Conservation (phyloP, 768 basidiomycete genomes). For the Floccularia luteovirens region DNA sequence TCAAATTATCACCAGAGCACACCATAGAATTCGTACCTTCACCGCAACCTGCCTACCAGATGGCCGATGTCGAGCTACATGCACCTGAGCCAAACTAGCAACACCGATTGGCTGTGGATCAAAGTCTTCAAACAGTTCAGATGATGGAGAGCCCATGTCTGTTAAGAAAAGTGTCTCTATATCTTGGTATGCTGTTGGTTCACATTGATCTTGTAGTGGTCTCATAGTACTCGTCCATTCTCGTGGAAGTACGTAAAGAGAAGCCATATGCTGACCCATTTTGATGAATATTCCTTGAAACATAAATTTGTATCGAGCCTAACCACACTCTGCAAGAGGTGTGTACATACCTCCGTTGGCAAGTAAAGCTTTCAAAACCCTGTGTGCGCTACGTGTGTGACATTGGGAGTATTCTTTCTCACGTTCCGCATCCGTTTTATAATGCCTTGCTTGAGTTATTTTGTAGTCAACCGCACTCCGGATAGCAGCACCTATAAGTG, state of each 20-base stretch:
- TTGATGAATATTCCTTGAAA: slow-evolving; percentile 74
- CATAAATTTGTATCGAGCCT: slow-evolving; percentile 1
- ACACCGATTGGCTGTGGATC: slow-evolving; percentile 88
- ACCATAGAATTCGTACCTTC: slow-evolving; percentile 40
- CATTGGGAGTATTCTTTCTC: slow-evolving; percentile 62
- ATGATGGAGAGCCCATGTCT: slow-evolving; percentile 71
- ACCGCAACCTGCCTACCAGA: slow-evolving; percentile 80
- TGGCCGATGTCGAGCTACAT: slow-evolving; percentile 66
- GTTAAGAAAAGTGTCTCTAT: slow-evolving; percentile 67
- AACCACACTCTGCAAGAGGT: neutral
- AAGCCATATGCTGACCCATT: slow-evolving; percentile 82
- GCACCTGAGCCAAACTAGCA: slow-evolving; percentile 94
- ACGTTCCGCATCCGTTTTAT: slow-evolving; percentile 42
- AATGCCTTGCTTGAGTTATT: slow-evolving; percentile 47
- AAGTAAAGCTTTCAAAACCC: slow-evolving; percentile 77
- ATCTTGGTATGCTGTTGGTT: slow-evolving; percentile 77
- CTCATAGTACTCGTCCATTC: slow-evolving; percentile 48
- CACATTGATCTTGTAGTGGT: slow-evolving; percentile 85
- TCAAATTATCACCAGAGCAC: slow-evolving; percentile 3
- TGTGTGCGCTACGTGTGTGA: slow-evolving; percentile 74
- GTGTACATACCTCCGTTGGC: slow-evolving; percentile 70
- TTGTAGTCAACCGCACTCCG: slow-evolving; percentile 68
- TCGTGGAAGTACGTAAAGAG: slow-evolving; percentile 43
- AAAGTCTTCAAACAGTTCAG: slow-evolving; percentile 79
- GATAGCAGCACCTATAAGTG: slow-evolving; percentile 47